phyloP scores from a whole-genome alignment of 2,329 filamentous ascomycete genomes.

The Trichoderma sp. region DNA sequence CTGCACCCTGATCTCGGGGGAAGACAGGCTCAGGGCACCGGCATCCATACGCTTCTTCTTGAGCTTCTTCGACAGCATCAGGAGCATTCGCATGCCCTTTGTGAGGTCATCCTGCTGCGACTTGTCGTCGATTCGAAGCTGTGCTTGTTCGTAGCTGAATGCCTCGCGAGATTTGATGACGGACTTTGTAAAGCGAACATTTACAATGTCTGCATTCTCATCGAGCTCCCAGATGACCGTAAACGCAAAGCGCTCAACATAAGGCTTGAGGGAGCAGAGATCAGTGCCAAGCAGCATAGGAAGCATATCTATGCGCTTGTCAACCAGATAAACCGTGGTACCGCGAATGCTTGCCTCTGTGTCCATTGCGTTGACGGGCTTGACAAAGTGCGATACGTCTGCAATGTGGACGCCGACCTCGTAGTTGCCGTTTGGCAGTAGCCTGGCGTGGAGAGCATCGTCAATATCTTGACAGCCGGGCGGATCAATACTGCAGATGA shows the following conservation, averaged over 20 bases:
- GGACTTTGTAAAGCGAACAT: slow-evolving; percentile 88
- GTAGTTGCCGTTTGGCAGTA: slow-evolving; percentile 85
- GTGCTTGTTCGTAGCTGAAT: slow-evolving; percentile 96
- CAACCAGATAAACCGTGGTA: slow-evolving; percentile 94
- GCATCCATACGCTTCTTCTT: slow-evolving; percentile 95
- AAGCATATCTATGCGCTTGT: slow-evolving; percentile 99
- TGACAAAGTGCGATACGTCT: slow-evolving; percentile 98
- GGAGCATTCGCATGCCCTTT: slow-evolving; percentile 78
- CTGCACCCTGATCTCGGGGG: slow-evolving; percentile 96
- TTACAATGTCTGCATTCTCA: slow-evolving; percentile 78
- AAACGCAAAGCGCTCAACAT: slow-evolving; percentile 91
- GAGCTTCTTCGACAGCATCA: slow-evolving; percentile 87
- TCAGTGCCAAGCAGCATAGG: slow-evolving; percentile 95
- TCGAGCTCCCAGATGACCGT: slow-evolving; percentile 88
- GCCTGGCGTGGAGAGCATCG: slow-evolving; percentile 85
- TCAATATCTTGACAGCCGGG: slow-evolving; percentile 97
- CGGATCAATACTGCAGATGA: slow-evolving; percentile 97
- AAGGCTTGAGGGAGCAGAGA: slow-evolving; percentile 92
- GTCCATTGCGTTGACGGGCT: slow-evolving; percentile 96
- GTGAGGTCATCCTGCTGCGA: slow-evolving; percentile 89
- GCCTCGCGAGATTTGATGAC: slow-evolving; percentile 96
- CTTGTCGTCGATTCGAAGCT: slow-evolving; percentile 85
- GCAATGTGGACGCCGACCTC: slow-evolving; percentile 98
- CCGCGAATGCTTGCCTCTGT: slow-evolving; percentile 88
- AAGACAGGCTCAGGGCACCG: slow-evolving; percentile 89